Base-by-base conservation (phyloP, 2,329 filamentous ascomycete genomes). In the Emydomyces testavorans region DNA sequence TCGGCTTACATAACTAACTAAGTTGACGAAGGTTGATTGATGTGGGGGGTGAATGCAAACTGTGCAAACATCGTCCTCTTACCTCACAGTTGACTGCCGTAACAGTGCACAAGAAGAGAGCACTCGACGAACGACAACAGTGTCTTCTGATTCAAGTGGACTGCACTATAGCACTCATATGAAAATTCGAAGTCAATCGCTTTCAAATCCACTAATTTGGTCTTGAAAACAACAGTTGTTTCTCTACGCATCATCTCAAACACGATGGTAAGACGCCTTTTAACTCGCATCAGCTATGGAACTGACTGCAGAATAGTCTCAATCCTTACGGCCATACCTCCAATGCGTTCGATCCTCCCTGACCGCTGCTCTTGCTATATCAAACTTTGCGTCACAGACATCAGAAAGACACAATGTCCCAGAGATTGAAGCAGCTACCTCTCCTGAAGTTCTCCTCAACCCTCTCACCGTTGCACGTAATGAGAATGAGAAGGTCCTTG, bases 331-430 rank as follows among this genome's bases (percentile, higher is more conserved):
- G 55, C 90, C 90, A 49, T 95, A 96, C 71, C 84, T 95, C 58
- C 87, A 94, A 75, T 93, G 86, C 69, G 92, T 96, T 61, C 86
- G 92, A 61, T 89, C 85, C 64, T 94, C 86, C 62, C 77, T 98
- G 62, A 96, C 89, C 34, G 87, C 90, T 55, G 90, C 92, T 56
- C 82, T 98, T 57, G 90, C 87, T 50, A 78, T 94, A 51, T 90
- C 88, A 67, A 93, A 98, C 76, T 98, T 98, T 69, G 90, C 92
- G 54, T 96, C 90, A 42, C 92, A 98, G 71, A 87, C 85, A 38
- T 86, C 89, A 48, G 93, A 98, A 74, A 78, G 92, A 59, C 92
- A 96, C 73, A 98, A 98, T 74, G 90, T 96, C 38, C 92, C 92
- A 53, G 92, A 98, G 68, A 85, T 98, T 60, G 92, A 98, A 73